Conservation (phyloP, 306 rosid genomes). For the Alnus glutinosa region DNA sequence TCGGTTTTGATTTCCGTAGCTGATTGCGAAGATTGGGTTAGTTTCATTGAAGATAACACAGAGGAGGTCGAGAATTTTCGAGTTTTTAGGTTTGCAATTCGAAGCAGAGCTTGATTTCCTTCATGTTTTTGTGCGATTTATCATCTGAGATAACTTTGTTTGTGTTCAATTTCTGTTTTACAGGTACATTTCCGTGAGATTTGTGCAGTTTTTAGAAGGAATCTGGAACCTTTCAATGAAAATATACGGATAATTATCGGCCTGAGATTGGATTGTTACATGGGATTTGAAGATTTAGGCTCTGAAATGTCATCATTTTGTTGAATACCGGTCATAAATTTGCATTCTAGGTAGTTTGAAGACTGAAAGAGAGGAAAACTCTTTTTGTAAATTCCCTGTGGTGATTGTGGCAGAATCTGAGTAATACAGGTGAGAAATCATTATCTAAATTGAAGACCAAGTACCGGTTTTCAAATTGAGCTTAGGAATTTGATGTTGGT, state of each 20-base stretch:
- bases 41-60: constrained; percentile 28
- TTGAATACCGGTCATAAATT: constrained; percentile 37
- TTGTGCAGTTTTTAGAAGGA: constrained; percentile 25
- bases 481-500: constrained; percentile 12
- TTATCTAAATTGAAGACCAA: constrained; percentile 35
- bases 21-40: constrained; percentile 27
- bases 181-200: constrained; percentile 48
- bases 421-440: constrained; percentile 55
- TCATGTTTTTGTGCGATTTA: constrained; percentile 24
- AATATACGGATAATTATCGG: constrained; percentile 16
- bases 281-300: constrained; percentile 35
- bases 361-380: constrained; percentile 27
- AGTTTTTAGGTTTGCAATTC: constrained; percentile 24
- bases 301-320: constrained; percentile 37
- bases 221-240: constrained; percentile 23
- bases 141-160: constrained; percentile 19
- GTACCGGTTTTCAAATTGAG: constrained; percentile 19
- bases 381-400: constrained; percentile 3
- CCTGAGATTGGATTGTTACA: constrained; percentile 18
- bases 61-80: constrained; percentile 16
- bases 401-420: constrained; percentile 35
- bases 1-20: constrained; percentile 12
- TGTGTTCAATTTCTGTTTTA: constrained; percentile 9
- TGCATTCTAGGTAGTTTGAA: constrained; percentile 34
- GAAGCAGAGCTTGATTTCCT: constrained; percentile 14